Evolutionary conservation across 768 basidiomycete species (phyloP).

Genomic region (Tulasnella calospora): DNA sequence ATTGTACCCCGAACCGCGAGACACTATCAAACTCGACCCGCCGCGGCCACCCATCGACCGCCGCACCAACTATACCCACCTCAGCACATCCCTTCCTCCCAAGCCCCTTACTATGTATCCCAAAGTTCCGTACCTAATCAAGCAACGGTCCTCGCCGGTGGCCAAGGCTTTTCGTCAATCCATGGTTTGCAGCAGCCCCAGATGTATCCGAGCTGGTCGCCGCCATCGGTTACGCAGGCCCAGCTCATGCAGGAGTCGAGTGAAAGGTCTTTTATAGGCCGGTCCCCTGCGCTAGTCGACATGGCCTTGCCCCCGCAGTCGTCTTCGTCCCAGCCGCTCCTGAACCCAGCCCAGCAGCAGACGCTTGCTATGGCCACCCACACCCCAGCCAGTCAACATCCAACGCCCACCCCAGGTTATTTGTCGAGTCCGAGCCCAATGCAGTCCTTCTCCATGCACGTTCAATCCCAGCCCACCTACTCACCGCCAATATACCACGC

Average conservation of each 20-base stretch:
- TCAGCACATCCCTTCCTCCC: background rate
- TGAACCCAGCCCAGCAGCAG: constrained; percentile 14
- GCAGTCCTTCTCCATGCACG: constrained; percentile 3
- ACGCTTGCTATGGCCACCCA: constrained; percentile 14
- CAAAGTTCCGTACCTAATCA: background rate
- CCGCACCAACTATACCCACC: background rate
- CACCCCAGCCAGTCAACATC: background rate
- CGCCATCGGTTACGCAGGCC: background rate
- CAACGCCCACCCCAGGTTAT: background rate
- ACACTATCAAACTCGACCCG: background rate
- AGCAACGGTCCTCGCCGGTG: background rate
- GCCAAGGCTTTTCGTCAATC: background rate
- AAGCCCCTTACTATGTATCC: background rate
- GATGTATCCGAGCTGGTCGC: background rate
- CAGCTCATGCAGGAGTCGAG: background rate
- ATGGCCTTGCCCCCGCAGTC: background rate
- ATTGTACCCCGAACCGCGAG: constrained; percentile 1
- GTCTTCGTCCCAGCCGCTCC: background rate
- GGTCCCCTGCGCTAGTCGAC: background rate
- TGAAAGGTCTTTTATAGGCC: background rate
- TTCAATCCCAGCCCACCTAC: background rate
- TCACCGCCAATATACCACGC: background rate
- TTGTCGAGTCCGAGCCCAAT: background rate
- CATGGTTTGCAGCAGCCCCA: background rate
- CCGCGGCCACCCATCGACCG: background rate